A percentile compares a stretch with the other conserved stretches of the same genome.
Evolutionary conservation across 805 yeast genomes (phyloP).

Genomic region (Kazachstania bromeliacearum): DNA sequence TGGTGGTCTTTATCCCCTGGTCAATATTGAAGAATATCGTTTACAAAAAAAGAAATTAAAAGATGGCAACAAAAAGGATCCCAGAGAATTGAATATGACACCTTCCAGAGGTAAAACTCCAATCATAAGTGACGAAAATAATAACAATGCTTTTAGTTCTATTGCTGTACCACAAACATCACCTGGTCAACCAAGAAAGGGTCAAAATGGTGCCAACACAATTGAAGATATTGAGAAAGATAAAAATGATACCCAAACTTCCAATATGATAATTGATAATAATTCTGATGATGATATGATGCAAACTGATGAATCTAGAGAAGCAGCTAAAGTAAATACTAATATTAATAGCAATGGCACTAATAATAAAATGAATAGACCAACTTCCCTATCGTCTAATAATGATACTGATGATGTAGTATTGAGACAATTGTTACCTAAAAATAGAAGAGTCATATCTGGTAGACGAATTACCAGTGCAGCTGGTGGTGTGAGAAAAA

Average conservation of each 20-base stretch:
- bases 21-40: slow-evolving; percentile 53
- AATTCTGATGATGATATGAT: slow-evolving; percentile 11
- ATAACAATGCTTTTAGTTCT: slow-evolving; percentile 21
- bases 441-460: slow-evolving; percentile 23
- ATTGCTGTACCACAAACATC: slow-evolving; percentile 73
- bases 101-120: slow-evolving; percentile 25
- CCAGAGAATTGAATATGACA: slow-evolving; percentile 17
- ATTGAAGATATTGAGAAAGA: slow-evolving; percentile 28
- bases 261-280: slow-evolving; percentile 7
- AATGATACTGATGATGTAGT: slow-evolving; percentile 13
- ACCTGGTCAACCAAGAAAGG: slow-evolving; percentile 94
- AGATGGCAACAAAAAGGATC: slow-evolving; percentile 27
- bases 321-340: slow-evolving; percentile 7
- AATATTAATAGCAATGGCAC: slow-evolving; percentile 22
- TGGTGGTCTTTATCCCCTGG: slow-evolving; percentile 57
- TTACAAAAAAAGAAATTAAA: slow-evolving; percentile 35
- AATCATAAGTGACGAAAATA: slow-evolving; percentile 20
- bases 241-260: slow-evolving; percentile 6
- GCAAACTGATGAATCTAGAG: slow-evolving; percentile 22
- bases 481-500: slow-evolving; percentile 28
- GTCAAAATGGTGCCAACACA: slow-evolving; percentile 26
- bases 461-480: slow-evolving; percentile 28
- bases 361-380: slow-evolving; percentile 3
- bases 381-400: slow-evolving; percentile 8
- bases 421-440: slow-evolving; percentile 25